Base-by-base conservation (phyloP, 495 filamentous ascomycete genomes). In the Wilcoxina mikolae region DNA sequence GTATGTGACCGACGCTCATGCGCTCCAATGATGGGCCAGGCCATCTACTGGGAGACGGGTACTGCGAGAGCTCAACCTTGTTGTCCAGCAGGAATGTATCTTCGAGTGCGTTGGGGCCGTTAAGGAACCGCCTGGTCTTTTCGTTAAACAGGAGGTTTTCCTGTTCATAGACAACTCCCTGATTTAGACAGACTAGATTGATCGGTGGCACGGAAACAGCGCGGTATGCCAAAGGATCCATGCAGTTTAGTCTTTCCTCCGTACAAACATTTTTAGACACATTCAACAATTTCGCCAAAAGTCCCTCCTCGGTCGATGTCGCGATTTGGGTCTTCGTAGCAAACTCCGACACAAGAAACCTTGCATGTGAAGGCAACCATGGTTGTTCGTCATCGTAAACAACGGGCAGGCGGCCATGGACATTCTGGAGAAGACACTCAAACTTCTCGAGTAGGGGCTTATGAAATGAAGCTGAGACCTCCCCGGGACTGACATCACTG, bases 141-240 rank as follows among this genome's bases (percentile, higher is more conserved):
- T 75, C 58, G 58, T 89, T 94, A 75, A 95, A 99, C 58, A 95
- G 65, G 23, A 79, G 74, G 26, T 83, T 76, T 58, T 84, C 73
- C 48, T 80, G 82, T 65, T 95, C 87, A 20, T 74, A 69, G 29
- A 76, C 60, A 1, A 82, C 73, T 4, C 72, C 74, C 56, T 82
- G 82, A 55, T 82, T 84, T 18, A 82, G 78, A 65, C 81, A 87
- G 26, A 79, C 72, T 2, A 95, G 74, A 44, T 84, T 78, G 58
- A 96, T 82, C 0, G 91, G 91, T 12, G 91, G 89, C n/a, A 90
- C 88, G 0, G 85, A 79, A 4, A 85, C 86, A 17, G 74, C 74
- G 3, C 84, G 84, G 45, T 77, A 69, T 17, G 81, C 84, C 57
- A 83, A 84, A 56, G 87, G 82, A 67, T 96, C 93, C 39, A 94